A percentile compares a stretch with the other conserved stretches of the same genome.
Conservation (phyloP, 345 rosid species). For the Microcos paniculata region DNA sequence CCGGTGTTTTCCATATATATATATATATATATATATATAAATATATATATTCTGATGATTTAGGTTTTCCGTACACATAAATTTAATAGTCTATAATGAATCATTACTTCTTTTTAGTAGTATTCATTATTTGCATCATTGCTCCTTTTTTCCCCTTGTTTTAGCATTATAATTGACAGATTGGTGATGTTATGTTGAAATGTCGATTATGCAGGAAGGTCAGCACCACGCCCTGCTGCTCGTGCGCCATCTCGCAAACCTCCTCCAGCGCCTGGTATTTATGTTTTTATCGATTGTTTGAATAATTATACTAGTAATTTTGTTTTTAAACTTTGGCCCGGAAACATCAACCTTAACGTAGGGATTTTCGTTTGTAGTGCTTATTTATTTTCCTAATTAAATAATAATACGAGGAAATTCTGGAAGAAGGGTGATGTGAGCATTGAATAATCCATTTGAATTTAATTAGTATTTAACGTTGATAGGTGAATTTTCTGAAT, state of each 20-base stretch:
- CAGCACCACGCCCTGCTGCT: conserved; percentile 6
- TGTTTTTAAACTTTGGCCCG: neutral
- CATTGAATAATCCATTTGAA: neutral
- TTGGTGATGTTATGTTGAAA: neutral
- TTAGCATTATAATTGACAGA: neutral
- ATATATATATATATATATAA: neutral
- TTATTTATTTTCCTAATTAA: neutral
- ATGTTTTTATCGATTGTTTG: neutral
- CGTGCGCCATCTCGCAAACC: neutral
- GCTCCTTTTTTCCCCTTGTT: neutral
- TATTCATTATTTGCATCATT: neutral
- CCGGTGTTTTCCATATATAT: neutral
- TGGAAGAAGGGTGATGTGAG: neutral
- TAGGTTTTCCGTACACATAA: neutral
- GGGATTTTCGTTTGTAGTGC: neutral
- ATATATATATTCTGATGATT: neutral
- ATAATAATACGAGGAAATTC: neutral
- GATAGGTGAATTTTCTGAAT: neutral
- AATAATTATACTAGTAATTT: neutral
- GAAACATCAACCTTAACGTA: neutral
- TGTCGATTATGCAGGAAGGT: conserved; percentile 10
- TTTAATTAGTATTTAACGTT: neutral
- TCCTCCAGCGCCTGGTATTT: conserved; percentile 14
- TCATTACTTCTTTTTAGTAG: neutral
- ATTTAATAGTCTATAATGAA: neutral